Evolutionary conservation across 1,284 basidiomycete species (phyloP).

Genomic region (Rugosomyces carneus): DNA sequence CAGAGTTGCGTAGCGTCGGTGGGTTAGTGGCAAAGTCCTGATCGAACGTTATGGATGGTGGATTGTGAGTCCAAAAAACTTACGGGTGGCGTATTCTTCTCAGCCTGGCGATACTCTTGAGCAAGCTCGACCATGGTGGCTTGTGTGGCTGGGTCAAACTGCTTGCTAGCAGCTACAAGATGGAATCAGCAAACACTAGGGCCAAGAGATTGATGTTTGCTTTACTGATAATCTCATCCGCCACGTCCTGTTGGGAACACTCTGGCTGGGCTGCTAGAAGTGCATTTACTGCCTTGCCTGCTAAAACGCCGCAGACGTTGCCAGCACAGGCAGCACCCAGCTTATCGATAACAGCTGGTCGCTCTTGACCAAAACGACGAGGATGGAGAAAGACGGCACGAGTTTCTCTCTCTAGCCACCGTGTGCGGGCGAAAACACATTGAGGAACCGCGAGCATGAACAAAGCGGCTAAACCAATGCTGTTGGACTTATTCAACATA

Average conservation of each 20-base stretch:
- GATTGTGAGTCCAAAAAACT: slow-evolving; percentile 13
- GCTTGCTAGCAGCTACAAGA: slow-evolving; percentile 40
- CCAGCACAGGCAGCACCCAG: slow-evolving; percentile 43
- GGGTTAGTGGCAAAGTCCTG: slow-evolving; percentile 53
- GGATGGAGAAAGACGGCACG: slow-evolving; percentile 39
- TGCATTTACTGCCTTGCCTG: slow-evolving; percentile 45
- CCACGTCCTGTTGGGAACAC: slow-evolving; percentile 57
- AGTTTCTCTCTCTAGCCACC: slow-evolving; percentile 44
- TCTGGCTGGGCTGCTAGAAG: slow-evolving; percentile 51
- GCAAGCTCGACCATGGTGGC: slow-evolving; percentile 50
- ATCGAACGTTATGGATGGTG: background rate
- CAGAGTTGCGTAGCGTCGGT: slow-evolving; percentile 40
- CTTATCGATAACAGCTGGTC: slow-evolving; percentile 42
- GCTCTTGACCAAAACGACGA: slow-evolving; percentile 49
- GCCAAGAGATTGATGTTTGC: background rate
- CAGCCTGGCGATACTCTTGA: slow-evolving; percentile 48
- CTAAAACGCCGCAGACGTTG: slow-evolving; percentile 43
- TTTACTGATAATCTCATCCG: slow-evolving; percentile 53
- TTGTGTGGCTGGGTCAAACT: slow-evolving; percentile 47
- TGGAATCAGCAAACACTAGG: background rate
- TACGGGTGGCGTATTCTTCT: slow-evolving; percentile 61
- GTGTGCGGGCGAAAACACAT: slow-evolving; percentile 34
- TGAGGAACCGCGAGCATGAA: slow-evolving; percentile 35
- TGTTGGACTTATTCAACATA: slow-evolving; percentile 40
- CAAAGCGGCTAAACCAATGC: slow-evolving; percentile 31